Evolutionary conservation across 805 yeast species (phyloP).

Genomic region (Kuraishia ogatae): DNA sequence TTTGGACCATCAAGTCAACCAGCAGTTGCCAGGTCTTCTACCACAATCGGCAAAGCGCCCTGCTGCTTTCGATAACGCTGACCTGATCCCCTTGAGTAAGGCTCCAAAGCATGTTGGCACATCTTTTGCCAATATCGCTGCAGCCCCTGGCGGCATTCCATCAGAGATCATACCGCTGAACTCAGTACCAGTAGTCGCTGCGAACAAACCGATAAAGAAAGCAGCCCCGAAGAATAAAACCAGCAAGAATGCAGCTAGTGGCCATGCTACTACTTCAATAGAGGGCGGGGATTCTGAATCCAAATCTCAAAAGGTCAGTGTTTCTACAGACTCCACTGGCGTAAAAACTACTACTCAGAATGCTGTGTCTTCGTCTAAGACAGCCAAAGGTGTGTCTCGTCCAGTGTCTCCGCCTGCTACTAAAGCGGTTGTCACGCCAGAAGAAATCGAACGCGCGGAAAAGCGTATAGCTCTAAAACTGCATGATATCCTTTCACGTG

Average conservation of each 20-base stretch:
- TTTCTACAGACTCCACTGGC: not conserved
- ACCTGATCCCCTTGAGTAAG: not conserved
- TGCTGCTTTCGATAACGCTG: not conserved
- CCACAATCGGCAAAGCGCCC: not conserved
- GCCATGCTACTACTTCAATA: not conserved
- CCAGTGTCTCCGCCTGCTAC: not conserved
- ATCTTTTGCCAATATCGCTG: not conserved
- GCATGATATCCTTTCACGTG: not conserved
- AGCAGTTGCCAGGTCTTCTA: not conserved
- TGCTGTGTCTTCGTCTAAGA: not conserved
- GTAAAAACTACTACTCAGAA: not conserved
- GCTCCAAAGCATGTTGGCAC: not conserved
- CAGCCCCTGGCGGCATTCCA: not conserved
- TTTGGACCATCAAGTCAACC: not conserved
- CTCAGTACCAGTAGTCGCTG: not conserved
- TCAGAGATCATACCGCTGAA: not conserved
- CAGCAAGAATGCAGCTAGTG: too few relatives aligned
- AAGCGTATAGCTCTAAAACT: not conserved
- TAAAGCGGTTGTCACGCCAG: not conserved
- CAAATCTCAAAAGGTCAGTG: not conserved
- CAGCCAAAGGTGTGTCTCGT: not conserved
- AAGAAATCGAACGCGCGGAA: not conserved
- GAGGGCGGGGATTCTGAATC: not conserved
- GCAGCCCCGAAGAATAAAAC: not conserved
- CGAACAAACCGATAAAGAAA: too few relatives aligned